Evolutionary conservation across 164 flowering plant genomes (phyloP).

Genomic region (Vitis amurensis): DNA sequence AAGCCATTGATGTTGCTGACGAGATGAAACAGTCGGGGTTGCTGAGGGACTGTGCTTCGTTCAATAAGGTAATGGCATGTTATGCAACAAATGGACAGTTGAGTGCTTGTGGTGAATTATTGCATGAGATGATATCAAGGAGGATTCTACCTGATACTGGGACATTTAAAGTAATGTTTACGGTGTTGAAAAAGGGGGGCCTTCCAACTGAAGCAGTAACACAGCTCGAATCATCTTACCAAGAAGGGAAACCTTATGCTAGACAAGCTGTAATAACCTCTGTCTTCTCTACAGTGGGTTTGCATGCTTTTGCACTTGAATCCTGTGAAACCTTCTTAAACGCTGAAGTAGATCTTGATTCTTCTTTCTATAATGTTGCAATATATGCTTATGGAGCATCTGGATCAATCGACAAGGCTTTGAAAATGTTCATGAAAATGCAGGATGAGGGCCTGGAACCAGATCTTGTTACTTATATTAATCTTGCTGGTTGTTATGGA

Average conservation of each 20-base stretch:
- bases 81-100: conserved; percentile 68
- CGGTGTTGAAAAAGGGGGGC: conserved; percentile 63
- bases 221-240: conserved; percentile 59
- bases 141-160: conserved; percentile 57
- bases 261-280: conserved; percentile 58
- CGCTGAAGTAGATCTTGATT: conserved; percentile 41
- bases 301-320: conserved; percentile 64
- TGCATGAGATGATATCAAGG: conserved; percentile 66
- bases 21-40: conserved; percentile 79
- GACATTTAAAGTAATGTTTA: conserved; percentile 65
- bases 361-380: conserved; percentile 65
- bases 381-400: conserved; percentile 59
- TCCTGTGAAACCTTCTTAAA: conserved; percentile 46
- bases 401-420: conserved; percentile 62
- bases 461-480: conserved; percentile 63
- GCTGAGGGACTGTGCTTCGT: conserved; percentile 58
- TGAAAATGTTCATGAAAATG: conserved; percentile 77
- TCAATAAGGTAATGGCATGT: conserved; percentile 68
- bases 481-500: conserved; percentile 74
- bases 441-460: conserved; percentile 73
- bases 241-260: conserved; percentile 63
- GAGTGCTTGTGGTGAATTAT: conserved; percentile 62
- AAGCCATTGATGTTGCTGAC: conserved; percentile 71
- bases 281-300: conserved; percentile 59
- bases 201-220: conserved; percentile 56